A percentile compares a stretch with the other conserved stretches of the same genome.
Evolutionary conservation across 768 basidiomycete genomes (phyloP).

Genomic region (Phlegmacium glaucopus): DNA sequence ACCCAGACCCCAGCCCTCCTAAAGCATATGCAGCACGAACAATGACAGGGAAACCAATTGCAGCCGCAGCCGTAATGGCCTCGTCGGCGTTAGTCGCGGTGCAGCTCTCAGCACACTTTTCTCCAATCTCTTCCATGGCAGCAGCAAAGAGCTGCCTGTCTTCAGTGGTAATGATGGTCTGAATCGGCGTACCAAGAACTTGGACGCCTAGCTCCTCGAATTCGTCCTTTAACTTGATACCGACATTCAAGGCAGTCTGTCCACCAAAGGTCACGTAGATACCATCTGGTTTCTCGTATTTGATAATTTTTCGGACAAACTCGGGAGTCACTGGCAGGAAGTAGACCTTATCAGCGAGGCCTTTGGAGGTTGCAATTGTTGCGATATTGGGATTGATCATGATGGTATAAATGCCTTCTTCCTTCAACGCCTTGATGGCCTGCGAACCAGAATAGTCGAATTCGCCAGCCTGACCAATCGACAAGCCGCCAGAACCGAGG

Average conservation of each 20-base stretch:
- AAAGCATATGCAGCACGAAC: slow-evolving; percentile 96
- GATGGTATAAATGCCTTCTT: slow-evolving; percentile 98
- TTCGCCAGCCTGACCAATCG: slow-evolving; percentile 98
- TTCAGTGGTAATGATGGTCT: slow-evolving; percentile 96
- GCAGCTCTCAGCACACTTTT: slow-evolving; percentile 88
- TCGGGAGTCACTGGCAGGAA: slow-evolving; percentile 98
- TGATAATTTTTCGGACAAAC: slow-evolving; percentile 96
- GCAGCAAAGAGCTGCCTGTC: slow-evolving; percentile 92
- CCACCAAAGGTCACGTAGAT: slow-evolving; percentile 99
- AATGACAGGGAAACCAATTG: slow-evolving; percentile 94
- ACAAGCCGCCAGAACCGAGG: slow-evolving; percentile 94
- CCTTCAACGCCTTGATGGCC: slow-evolving; percentile 98
- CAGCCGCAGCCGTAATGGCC: slow-evolving; percentile 73
- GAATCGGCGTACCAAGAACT: slow-evolving; percentile 95
- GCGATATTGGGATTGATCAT: slow-evolving; percentile 99
- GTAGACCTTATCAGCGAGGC: slow-evolving; percentile 98
- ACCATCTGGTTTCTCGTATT: slow-evolving; percentile 97
- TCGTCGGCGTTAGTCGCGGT: slow-evolving; percentile 87
- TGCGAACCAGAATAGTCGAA: slow-evolving; percentile 99
- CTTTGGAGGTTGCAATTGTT: slow-evolving; percentile 95
- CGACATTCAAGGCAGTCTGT: slow-evolving; percentile 95
- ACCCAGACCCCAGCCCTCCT: slow-evolving; percentile 93
- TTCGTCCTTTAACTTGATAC: slow-evolving; percentile 97
- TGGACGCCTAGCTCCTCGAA: slow-evolving; percentile 85
- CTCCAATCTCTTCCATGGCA: slow-evolving; percentile 94